A percentile compares a stretch with the other conserved stretches of the same genome.
These are phyloP conservation scores for Penicillium coffeae DNA, from an alignment of 495 filamentous ascomycete species.

Conservation along the genomic window DNA sequence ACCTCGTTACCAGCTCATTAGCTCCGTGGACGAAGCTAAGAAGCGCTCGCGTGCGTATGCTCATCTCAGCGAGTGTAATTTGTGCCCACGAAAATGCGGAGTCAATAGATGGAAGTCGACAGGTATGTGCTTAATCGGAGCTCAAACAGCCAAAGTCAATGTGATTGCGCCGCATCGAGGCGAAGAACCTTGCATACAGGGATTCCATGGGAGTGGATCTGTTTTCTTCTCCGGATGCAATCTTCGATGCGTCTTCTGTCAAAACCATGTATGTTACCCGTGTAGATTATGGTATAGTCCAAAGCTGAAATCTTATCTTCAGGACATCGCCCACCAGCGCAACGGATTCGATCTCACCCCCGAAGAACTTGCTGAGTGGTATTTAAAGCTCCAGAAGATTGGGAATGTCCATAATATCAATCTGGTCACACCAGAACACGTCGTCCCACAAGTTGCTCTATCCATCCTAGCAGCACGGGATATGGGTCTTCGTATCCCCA, in stretches of 20 bases:
- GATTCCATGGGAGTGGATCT: slow-evolving; percentile 66
- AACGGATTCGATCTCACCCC: slow-evolving; percentile 74
- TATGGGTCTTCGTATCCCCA: slow-evolving; percentile 61
- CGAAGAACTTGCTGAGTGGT: slow-evolving; percentile 72
- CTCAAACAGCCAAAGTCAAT: slow-evolving; percentile 66
- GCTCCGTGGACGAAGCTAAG: slow-evolving; percentile 53
- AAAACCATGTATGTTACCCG: slow-evolving; percentile 54
- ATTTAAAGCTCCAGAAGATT: slow-evolving; percentile 64
- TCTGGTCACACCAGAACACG: slow-evolving; percentile 71
- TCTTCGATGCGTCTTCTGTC: slow-evolving; percentile 75
- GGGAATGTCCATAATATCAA: slow-evolving; percentile 78
- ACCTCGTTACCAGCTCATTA: slow-evolving; percentile 61
- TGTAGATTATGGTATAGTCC: background rate
- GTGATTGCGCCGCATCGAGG: slow-evolving; percentile 62
- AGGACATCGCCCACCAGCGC: slow-evolving; percentile 68
- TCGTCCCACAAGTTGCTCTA: slow-evolving; percentile 72
- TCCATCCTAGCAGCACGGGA: slow-evolving; percentile 64
- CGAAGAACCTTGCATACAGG: slow-evolving; percentile 71
- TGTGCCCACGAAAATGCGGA: slow-evolving; percentile 68
- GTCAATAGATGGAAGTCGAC: slow-evolving; percentile 71
- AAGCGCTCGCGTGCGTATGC: slow-evolving; percentile 65
- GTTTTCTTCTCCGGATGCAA: slow-evolving; percentile 78
- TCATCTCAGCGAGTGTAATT: slow-evolving; percentile 69
- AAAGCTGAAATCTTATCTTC: background rate
- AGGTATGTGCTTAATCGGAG: slow-evolving; percentile 70